Evolutionary conservation across 768 basidiomycete species (phyloP).

Genomic region (Pulveroboletus sp.): DNA sequence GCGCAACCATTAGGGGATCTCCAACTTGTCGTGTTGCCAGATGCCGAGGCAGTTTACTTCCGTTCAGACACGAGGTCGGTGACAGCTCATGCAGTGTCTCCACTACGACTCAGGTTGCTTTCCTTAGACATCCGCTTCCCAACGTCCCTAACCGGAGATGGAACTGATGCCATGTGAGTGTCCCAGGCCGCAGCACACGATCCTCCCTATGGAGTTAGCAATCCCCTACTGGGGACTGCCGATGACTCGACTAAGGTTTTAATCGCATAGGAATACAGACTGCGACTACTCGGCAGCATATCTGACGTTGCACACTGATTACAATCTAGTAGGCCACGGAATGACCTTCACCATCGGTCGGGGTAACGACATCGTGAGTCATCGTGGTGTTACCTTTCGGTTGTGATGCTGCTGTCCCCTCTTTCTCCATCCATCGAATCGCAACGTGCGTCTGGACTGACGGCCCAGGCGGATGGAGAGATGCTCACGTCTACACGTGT

Average conservation of each 20-base stretch:
- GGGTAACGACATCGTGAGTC: conserved; percentile 83
- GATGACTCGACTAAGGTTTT: neutral
- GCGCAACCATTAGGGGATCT: neutral
- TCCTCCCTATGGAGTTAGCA: too few species aligned
- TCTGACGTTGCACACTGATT: conserved; percentile 30
- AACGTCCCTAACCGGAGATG: conserved; percentile 86
- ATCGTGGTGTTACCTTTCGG: neutral
- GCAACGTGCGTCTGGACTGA: neutral
- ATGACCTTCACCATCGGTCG: conserved; percentile 95
- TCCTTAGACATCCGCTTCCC: conserved; percentile 82
- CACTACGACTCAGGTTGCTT: too few species aligned
- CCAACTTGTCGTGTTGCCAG: neutral
- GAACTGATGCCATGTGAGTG: conserved; percentile 84
- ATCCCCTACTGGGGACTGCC: neutral
- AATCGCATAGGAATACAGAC: conserved; percentile 71
- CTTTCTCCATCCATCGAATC: neutral
- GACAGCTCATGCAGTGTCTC: neutral
- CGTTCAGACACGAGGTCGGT: conserved; percentile 52
- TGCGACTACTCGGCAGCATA: conserved; percentile 97
- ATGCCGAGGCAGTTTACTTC: conserved; percentile 41
- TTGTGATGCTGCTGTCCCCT: too few species aligned
- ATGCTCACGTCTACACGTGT: neutral
- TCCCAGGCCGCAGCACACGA: neutral
- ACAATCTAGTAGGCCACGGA: conserved; percentile 73
- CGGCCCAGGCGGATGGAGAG: neutral